A percentile compares a stretch with the other conserved stretches of the same genome.
Conservation (phyloP, 176 grass and related monocot species). For the Ensete glaucum region DNA sequence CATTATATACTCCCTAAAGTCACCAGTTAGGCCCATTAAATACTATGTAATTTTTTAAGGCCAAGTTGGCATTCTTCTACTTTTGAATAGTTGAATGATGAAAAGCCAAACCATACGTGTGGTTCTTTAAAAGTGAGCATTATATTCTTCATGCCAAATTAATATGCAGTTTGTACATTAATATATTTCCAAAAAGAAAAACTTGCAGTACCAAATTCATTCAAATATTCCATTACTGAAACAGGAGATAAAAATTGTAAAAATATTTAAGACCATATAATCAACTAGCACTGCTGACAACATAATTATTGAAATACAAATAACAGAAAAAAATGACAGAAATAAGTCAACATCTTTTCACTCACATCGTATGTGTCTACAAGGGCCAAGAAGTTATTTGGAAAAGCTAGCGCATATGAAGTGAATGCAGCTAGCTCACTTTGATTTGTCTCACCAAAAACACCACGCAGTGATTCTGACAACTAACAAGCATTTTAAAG, state of each 20-base stretch:
- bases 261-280: background rate
- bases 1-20: too few relatives aligned
- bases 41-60: too few relatives aligned
- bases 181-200: too few relatives aligned
- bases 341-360: conserved; percentile 2
- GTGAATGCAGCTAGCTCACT: conserved; percentile 87
- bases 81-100: too few relatives aligned
- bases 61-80: too few relatives aligned
- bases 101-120: too few relatives aligned
- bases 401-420: conserved; percentile 97
- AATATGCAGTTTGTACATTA: too few relatives aligned
- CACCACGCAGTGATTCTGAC: conserved; percentile 40
- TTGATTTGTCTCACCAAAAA: conserved; percentile 90
- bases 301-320: background rate
- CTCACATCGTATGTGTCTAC: conserved; percentile 98
- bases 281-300: background rate
- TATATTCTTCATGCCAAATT: too few relatives aligned
- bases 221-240: background rate
- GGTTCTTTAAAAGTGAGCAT: too few relatives aligned
- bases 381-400: conserved; percentile 79
- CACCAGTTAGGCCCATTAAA: too few relatives aligned
- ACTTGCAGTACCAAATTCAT: too few relatives aligned
- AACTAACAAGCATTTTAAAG: conserved; percentile 25
- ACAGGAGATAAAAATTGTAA: background rate
- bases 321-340: background rate